Evolutionary conservation across 345 rosid genomes (phyloP).

Genomic region (Rhodamnia argentea): DNA sequence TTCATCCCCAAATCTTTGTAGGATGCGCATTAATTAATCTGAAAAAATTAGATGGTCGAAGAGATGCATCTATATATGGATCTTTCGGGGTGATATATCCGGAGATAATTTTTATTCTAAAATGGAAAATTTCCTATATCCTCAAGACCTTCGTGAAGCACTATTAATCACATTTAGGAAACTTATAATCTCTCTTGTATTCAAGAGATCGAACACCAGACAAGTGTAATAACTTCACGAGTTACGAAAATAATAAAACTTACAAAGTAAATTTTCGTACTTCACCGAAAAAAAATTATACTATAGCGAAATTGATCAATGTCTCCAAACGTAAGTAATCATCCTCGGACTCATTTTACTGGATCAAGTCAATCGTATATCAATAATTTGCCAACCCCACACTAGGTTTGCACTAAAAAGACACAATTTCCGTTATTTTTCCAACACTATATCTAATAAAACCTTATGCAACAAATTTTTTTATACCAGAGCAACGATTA

Average conservation of each 20-base stretch:
- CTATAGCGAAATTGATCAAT: too few species aligned
- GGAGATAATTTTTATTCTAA: neutral
- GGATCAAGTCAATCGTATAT: neutral
- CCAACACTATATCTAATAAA: too few species aligned
- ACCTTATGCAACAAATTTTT: too few species aligned
- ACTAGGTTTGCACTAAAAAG: too few species aligned
- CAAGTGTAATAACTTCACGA: too few species aligned
- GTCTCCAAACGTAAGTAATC: too few species aligned
- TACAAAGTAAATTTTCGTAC: neutral
- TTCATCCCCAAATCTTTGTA: too few species aligned
- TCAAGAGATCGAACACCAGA: neutral
- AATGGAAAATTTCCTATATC: neutral
- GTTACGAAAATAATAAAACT: neutral
- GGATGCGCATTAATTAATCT: neutral
- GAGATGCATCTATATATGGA: neutral
- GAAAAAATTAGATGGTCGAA: neutral
- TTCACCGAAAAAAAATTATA: too few species aligned
- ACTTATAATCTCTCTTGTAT: neutral
- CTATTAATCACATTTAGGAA: neutral
- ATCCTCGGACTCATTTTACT: neutral
- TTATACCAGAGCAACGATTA: too few species aligned
- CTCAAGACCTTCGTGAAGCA: neutral
- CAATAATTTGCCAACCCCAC: too few species aligned
- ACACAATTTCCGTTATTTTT: too few species aligned
- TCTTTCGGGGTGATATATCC: neutral